These are phyloP conservation scores for Globisporangium radiosum DNA, from an alignment of 352 stramenopile species.

Conservation along the genomic window DNA sequence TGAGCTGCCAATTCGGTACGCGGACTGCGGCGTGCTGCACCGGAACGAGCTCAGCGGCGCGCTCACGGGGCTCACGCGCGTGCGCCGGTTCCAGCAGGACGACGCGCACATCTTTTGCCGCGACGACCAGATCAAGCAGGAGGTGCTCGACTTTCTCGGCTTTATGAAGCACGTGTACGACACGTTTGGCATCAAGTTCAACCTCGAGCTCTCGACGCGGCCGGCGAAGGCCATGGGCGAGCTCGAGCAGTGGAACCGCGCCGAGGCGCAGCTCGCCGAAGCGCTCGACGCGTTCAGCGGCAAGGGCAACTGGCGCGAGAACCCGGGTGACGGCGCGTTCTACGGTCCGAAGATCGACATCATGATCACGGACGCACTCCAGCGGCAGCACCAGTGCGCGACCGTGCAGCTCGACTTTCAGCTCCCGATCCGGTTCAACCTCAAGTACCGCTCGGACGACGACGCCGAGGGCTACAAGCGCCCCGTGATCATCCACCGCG, in stretches of 20 bases:
- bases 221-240: slow-evolving; percentile 94
- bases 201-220: slow-evolving; percentile 92
- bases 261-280: slow-evolving; percentile 63
- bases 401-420: slow-evolving; percentile 99
- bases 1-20: slow-evolving; percentile 92
- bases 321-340: slow-evolving; percentile 96
- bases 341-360: slow-evolving; percentile 98
- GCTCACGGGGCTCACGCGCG: slow-evolving; percentile 94
- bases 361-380: slow-evolving; percentile 94
- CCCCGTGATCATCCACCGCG: slow-evolving; percentile 97
- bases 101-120: slow-evolving; percentile 98
- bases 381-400: slow-evolving; percentile 95
- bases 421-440: slow-evolving; percentile 92
- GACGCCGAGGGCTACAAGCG: slow-evolving; percentile 81
- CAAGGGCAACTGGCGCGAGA: slow-evolving; percentile 97
- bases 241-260: slow-evolving; percentile 91
- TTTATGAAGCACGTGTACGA: slow-evolving; percentile 93
- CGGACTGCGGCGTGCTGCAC: slow-evolving; percentile 94
- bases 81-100: slow-evolving; percentile 97
- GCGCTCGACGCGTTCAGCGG: slow-evolving; percentile 83
- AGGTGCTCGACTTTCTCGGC: slow-evolving; percentile 91
- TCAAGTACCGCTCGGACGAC: slow-evolving; percentile 74
- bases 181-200: slow-evolving; percentile 96
- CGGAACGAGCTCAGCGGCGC: slow-evolving; percentile 94
- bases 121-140: slow-evolving; percentile 91